Percentiles rank a stretch among this genome's conserved stretches.
phyloP scores from a whole-genome alignment of 2,329 filamentous ascomycete genomes.

The Hirsutella minnesotensis region DNA sequence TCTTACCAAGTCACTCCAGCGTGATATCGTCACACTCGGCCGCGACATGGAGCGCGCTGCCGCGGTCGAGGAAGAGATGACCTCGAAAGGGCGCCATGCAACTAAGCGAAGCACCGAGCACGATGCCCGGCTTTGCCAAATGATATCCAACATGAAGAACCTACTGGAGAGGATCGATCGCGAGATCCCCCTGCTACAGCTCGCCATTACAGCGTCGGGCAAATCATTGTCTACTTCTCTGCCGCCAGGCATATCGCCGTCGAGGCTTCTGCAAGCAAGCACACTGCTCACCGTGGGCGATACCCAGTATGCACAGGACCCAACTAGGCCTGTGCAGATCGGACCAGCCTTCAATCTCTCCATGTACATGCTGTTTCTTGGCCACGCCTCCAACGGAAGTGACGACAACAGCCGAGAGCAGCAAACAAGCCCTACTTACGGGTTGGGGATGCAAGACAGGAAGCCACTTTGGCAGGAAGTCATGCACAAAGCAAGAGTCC shows the following conservation, averaged over 20 bases:
- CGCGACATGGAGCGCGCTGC: constrained; percentile 62
- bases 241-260: constrained; percentile 76
- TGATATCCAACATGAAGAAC: constrained; percentile 63
- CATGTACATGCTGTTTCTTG: constrained; percentile 88
- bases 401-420: not conserved
- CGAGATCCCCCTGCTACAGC: constrained; percentile 79
- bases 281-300: constrained; percentile 83
- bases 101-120: constrained; percentile 18
- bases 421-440: constrained; percentile 10
- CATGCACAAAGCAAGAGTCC: constrained; percentile 81
- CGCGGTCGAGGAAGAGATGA: constrained; percentile 41
- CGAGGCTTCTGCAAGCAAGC: constrained; percentile 81
- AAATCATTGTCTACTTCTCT: constrained; percentile 73
- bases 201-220: constrained; percentile 89
- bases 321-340: constrained; percentile 60
- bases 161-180: constrained; percentile 75
- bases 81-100: constrained; percentile 25
- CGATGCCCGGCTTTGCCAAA: constrained; percentile 52
- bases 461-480: constrained; percentile 88
- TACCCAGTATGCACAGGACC: constrained; percentile 60
- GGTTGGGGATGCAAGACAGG: constrained; percentile 31
- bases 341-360: constrained; percentile 80
- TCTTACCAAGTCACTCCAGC: constrained; percentile 70
- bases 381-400: constrained; percentile 43
- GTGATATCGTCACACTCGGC: constrained; percentile 72